Base-by-base conservation (phyloP, 2,329 filamentous ascomycete species). In the Salinomyces thailandicus region DNA sequence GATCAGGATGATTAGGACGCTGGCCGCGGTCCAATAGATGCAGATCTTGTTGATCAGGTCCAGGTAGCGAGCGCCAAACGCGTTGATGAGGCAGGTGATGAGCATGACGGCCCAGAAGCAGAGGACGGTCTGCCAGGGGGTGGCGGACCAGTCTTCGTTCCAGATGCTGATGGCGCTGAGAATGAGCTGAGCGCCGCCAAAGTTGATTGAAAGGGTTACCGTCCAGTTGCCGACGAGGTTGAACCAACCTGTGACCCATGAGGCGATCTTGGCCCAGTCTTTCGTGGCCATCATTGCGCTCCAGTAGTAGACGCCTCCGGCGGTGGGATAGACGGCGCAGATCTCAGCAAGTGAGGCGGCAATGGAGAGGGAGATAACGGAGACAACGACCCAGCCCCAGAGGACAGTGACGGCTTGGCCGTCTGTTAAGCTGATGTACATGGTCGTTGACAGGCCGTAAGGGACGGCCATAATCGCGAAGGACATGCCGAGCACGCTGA, bases 401-500 rank as follows among this genome's bases (percentile, higher is more conserved):
- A 84, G 62, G 27, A 83, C 69, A 16, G 77, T 81, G 12, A 83
- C 79, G 29, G 69, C 69, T 55, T 81, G 75, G 15, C 80, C 80
- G 55, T 83, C 77, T 13, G 71, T 71, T 18, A 84, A 66, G 15
- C 75, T 76, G 53, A 81, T 79, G 59, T 74, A 77, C 43, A 84
- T 64, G 1, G 79, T 83, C 12, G 79, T 82, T 18, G 68, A 74
- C 24, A 82, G 64, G 22, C 79, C 79, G 47, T 77, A 81, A 1
- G 77, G 77, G 8, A 77, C 77, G 8, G 79, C 79, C 77, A 84
- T 83, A 57, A 85, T 83, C 35, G 79, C 79, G 53, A 84, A 84
- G 30, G 77, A 81, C 60, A 79, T 51, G 34, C 79, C 79, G 30
- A 84, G 63, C 18, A 84, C 74, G 51, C 74, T 79, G 50, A 82